Percentiles rank a stretch among this genome's conserved stretches.
phyloP scores from a whole-genome alignment of 306 rosid genomes.

The Pueraria montana region DNA sequence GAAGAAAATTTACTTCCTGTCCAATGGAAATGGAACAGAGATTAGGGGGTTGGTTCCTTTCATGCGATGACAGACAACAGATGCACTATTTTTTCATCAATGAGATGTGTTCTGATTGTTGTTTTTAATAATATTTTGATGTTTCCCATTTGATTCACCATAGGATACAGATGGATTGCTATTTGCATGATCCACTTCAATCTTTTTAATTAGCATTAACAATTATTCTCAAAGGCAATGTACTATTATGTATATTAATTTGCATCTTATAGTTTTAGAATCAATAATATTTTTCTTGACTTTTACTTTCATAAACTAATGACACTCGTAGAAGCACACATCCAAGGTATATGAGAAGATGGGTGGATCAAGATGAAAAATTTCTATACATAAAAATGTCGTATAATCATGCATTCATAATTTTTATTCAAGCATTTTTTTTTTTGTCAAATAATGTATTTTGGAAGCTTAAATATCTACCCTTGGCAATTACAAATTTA shows the following conservation, averaged over 20 bases:
- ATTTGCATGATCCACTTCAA: conserved; percentile 40
- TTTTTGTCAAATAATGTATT: background rate
- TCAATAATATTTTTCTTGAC: conserved; percentile 19
- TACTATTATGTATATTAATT: conserved; percentile 46
- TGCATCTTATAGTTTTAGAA: conserved; percentile 13
- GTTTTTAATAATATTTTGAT: conserved; percentile 32
- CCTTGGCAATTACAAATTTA: background rate
- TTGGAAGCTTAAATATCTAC: background rate
- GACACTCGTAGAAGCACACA: background rate
- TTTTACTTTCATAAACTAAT: background rate
- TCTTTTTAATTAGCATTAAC: conserved; percentile 24
- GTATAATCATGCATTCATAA: background rate
- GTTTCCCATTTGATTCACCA: conserved; percentile 28
- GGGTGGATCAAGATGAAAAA: background rate
- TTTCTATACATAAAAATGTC: background rate
- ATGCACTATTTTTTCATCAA: conserved; percentile 21
- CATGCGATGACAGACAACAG: conserved; percentile 65
- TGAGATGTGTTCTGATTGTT: conserved; percentile 27
- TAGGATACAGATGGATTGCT: conserved; percentile 41
- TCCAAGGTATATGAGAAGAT: background rate
- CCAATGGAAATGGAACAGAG: conserved; percentile 94
- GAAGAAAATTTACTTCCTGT: conserved; percentile 83
- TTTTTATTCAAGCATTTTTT: background rate
- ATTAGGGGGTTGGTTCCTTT: conserved; percentile 83
- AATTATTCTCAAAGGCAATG: conserved; percentile 39